A percentile compares a stretch with the other conserved stretches of the same genome.
These are phyloP conservation scores for Coniferiporia sulphurascens DNA, from an alignment of 1,284 basidiomycete species.

Conservation along the genomic window DNA sequence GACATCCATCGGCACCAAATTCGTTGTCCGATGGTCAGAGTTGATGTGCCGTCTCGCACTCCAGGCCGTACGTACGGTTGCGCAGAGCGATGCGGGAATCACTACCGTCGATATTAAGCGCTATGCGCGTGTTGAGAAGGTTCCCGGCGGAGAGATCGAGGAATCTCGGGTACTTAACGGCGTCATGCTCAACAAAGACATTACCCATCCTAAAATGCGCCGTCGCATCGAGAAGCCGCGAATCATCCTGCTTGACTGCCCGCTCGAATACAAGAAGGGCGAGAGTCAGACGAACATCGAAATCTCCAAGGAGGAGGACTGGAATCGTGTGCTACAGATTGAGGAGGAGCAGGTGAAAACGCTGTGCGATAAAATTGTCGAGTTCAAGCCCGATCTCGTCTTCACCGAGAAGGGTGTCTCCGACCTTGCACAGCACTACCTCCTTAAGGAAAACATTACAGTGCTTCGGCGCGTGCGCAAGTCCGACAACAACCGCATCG, in stretches of 20 bases:
- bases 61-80: conserved; percentile 86
- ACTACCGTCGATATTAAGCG: conserved; percentile 97
- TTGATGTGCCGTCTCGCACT: conserved; percentile 96
- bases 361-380: conserved; percentile 83
- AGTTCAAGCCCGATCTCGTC: conserved; percentile 93
- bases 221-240: conserved; percentile 87
- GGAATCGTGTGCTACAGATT: conserved; percentile 89
- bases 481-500: conserved; percentile 98
- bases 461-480: conserved; percentile 94
- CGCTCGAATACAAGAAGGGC: conserved; percentile 98
- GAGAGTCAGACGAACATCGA: conserved; percentile 99
- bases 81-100: conserved; percentile 56
- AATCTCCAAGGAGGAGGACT: conserved; percentile 92
- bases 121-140: conserved; percentile 95
- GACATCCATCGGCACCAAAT: conserved; percentile 99
- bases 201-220: conserved; percentile 97
- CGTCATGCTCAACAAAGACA: conserved; percentile 98
- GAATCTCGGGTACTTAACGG: conserved; percentile 84
- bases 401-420: conserved; percentile 98
- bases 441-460: conserved; percentile 87
- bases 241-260: conserved; percentile 91
- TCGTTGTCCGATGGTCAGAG: conserved; percentile 93
- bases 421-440: conserved; percentile 91
- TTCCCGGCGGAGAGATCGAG: conserved; percentile 97
- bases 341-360: conserved; percentile 97